These are phyloP conservation scores for Nigrospora oryzae DNA, from an alignment of 2,329 filamentous ascomycete genomes.

Conservation along the genomic window DNA sequence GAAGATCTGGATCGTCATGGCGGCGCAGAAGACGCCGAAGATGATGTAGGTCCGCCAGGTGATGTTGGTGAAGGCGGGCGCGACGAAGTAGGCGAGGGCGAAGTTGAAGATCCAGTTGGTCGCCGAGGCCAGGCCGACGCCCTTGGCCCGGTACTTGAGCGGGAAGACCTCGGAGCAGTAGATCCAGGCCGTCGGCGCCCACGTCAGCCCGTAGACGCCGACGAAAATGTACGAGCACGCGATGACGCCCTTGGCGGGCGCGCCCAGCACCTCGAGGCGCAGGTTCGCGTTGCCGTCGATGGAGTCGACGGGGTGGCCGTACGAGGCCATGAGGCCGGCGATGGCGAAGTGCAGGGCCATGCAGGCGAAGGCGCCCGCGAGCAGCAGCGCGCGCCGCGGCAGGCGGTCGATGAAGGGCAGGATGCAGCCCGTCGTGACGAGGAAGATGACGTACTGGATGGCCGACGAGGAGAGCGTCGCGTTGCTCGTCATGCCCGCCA, in stretches of 20 bases:
- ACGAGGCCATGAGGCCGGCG: conserved; percentile 39
- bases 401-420: conserved; percentile 40
- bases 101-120: conserved; percentile 18
- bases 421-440: conserved; percentile 40
- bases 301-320: conserved; percentile 32
- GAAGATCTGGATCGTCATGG: conserved; percentile 8
- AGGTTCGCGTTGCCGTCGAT: conserved; percentile 38
- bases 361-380: conserved; percentile 35
- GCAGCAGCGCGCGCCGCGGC: conserved; percentile 36
- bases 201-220: conserved; percentile 23
- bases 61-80: conserved; percentile 9
- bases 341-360: conserved; percentile 37
- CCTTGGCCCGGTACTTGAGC: conserved; percentile 12
- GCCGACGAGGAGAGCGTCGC: conserved; percentile 37
- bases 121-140: conserved; percentile 11
- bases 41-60: conserved; percentile 26
- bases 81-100: conserved; percentile 8
- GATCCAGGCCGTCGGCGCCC: conserved; percentile 8
- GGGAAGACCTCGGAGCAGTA: conserved; percentile 16
- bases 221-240: conserved; percentile 40
- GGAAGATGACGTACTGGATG: conserved; percentile 47
- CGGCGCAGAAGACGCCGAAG: conserved; percentile 29
- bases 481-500: conserved; percentile 39
- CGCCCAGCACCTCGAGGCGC: conserved; percentile 29
- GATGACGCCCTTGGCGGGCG: conserved; percentile 39